These are phyloP conservation scores for Yueomyces sp. DNA, from an alignment of 1,139 yeast genomes.

Conservation along the genomic window DNA sequence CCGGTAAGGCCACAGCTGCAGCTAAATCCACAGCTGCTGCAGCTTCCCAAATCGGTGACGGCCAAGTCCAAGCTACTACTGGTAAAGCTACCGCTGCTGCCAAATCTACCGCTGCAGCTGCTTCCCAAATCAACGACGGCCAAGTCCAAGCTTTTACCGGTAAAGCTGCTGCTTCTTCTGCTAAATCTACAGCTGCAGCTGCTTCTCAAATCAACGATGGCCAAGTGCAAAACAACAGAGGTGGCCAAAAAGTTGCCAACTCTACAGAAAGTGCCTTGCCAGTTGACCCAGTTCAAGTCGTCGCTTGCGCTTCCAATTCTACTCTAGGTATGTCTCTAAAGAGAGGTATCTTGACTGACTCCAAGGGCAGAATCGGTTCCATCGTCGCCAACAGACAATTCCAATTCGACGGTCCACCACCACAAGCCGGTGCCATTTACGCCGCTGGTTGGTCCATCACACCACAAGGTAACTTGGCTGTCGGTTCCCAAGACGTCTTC, in stretches of 20 bases:
- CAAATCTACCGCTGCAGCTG: constrained; percentile 24
- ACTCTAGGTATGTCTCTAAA: constrained; percentile 1
- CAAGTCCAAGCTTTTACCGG: constrained; percentile 38
- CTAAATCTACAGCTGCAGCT: constrained; percentile 26
- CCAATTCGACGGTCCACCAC: constrained; percentile 4
- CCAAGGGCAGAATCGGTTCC: constrained; percentile 3
- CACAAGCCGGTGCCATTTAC: constrained; percentile 4
- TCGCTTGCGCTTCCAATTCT: background rate
- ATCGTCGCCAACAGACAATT: constrained; percentile 4
- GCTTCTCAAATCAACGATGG: constrained; percentile 45
- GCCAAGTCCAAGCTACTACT: constrained; percentile 6
- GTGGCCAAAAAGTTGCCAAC: constrained; percentile 1
- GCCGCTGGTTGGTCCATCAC: constrained; percentile 4
- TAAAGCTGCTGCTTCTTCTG: constrained; percentile 6
- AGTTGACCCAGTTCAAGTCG: constrained; percentile 51
- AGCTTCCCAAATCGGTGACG: constrained; percentile 38
- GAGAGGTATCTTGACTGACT: constrained; percentile 1
- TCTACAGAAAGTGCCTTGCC: constrained; percentile 27
- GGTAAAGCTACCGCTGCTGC: constrained; percentile 14
- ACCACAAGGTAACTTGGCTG: constrained; percentile 11
- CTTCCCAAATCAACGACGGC: constrained; percentile 44
- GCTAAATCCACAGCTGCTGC: constrained; percentile 30
- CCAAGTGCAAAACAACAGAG: constrained; percentile 34
- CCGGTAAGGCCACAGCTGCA: background rate
- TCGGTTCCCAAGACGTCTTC: constrained; percentile 12